Evolutionary conservation across 148 eudicot species (phyloP), one percentile per base, ranked within the genome.

Genomic region (Talinum fruticosum): DNA sequence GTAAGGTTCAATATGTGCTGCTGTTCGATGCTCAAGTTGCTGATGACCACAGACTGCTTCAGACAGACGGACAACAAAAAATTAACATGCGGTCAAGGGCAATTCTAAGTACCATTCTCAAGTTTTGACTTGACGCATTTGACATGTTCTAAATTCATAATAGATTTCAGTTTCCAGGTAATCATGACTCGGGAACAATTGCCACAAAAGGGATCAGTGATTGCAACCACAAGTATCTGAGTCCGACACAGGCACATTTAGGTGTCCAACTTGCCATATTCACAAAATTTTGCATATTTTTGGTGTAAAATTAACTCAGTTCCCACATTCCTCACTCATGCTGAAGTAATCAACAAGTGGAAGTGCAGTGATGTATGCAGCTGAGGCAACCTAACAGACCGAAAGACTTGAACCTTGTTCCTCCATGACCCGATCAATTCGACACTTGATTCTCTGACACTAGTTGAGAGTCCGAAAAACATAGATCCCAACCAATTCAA

Each of bases 11-110:
- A 82, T 66, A 79, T 79, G 76, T 88, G 86, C 76, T 81, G 87
- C 77, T 90, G 90, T 78, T 87, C 91, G 35, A 92, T 79, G 76
- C 82, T 85, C 89, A 89, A 79, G 78, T 77, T 84, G 80, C 69
- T 65, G 65, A 71, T 86, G 77, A 75, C 85, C 36, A 86, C 78
- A n/a, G 87, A 86, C 94, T 92, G 90, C 82, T 83, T 45, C 57
- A 75, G 78, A 65, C 32, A 38, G 69, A 75, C 53, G n/a, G n/a
- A n/a, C n/a, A 79, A 44, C 26, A 71, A 59, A 75, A n/a, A 73
- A 78, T 82, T 30, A 75, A 70, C 18, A 66, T 32, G 74, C 29
- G 26, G 37, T 26, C 76, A 76, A 28, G 44, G 32, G 69, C 15
- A 24, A 34, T 37, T n/a, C 13, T 66, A 65, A 16, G 69, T 15